Base-by-base conservation (phyloP, 768 basidiomycete genomes). In the Lentinula boryana region DNA sequence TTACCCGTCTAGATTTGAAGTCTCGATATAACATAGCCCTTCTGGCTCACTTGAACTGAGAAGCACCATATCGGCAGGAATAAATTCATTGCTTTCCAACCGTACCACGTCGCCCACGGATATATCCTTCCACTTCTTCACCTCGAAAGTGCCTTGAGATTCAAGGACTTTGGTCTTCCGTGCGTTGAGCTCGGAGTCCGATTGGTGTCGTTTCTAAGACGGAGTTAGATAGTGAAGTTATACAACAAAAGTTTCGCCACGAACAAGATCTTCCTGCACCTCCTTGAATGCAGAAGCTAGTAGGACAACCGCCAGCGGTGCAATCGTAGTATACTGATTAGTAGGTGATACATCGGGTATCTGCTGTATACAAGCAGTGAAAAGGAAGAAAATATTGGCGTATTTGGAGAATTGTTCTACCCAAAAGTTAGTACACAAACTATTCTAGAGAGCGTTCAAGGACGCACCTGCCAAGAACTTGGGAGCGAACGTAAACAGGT, bases 391-490 rank as follows among this genome's bases (percentile, higher is more conserved):
- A 63, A 98, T 56, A 71, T 99, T 98, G 66, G 97, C 96, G 71
- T 98, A 98, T 84, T 97, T 93, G 48, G 93, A 95, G 79, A 98
- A 97, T 84, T 98, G 95, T 71, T 96, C 95, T 96, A 74, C 5
- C 54, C 32, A 31, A 60, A 38, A 15, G 54, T 66, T 61, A 67
- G 61, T 27, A 57, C 43, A 58, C 58, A 50, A 58, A 12, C 9
- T 40, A 15, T 31, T 5, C 6, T 27, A 46, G 54, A 36, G 21
- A 7, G n/a, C 5, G 12, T 48, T 48, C 21, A 4, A 7, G 21
- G 9, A 77, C 85, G 64, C 67, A 98, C 96, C 95, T 56, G 84
- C 83, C 62, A 99, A 74, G 75, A 98, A 99, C 74, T 98, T 98
- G 41, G 93, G 94, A 4, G 95, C 62, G 72, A 98, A 98, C 0